A percentile compares a stretch with the other conserved stretches of the same genome.
Conservation (phyloP, 2,329 filamentous ascomycete species). For the Aureobasidium sp. region DNA sequence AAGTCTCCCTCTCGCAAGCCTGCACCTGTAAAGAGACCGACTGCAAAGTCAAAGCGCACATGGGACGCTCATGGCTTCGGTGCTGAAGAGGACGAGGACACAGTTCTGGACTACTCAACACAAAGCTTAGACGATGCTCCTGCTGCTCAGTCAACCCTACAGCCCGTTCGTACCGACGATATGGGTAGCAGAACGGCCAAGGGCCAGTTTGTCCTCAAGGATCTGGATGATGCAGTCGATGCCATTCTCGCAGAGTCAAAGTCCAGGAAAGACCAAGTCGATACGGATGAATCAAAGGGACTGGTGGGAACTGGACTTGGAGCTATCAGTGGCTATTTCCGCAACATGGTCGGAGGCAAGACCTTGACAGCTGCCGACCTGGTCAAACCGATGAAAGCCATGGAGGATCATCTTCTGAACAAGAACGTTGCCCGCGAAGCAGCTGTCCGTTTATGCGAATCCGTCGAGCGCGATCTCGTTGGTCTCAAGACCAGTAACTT, state of each 20-base stretch:
- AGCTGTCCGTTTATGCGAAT: constrained; percentile 80
- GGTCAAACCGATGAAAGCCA: constrained; percentile 84
- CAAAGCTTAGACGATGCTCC: constrained; percentile 45
- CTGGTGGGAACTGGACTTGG: constrained; percentile 72
- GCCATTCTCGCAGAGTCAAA: constrained; percentile 78
- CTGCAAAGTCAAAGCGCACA: constrained; percentile 74
- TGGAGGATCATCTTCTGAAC: constrained; percentile 88
- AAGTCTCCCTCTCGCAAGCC: constrained; percentile 22
- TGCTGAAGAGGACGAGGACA: constrained; percentile 70
- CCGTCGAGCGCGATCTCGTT: constrained; percentile 81
- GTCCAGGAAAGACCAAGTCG: constrained; percentile 49
- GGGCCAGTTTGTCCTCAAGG: constrained; percentile 89
- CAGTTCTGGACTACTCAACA: constrained; percentile 81
- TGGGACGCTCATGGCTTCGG: constrained; percentile 88
- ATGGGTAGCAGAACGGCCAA: constrained; percentile 81
- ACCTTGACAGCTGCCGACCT: constrained; percentile 52
- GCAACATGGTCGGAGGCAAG: constrained; percentile 92
- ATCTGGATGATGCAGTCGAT: constrained; percentile 88
- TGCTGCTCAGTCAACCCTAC: constrained; percentile 50
- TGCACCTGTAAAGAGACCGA: constrained; percentile 38
- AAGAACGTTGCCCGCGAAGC: constrained; percentile 97
- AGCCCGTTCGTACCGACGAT: constrained; percentile 66
- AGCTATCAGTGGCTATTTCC: constrained; percentile 80
- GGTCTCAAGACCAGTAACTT: constrained; percentile 89
- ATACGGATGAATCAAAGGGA: constrained; percentile 43